phyloP scores from a whole-genome alignment of 805 yeast species.

The Ascoidea asiatica region DNA sequence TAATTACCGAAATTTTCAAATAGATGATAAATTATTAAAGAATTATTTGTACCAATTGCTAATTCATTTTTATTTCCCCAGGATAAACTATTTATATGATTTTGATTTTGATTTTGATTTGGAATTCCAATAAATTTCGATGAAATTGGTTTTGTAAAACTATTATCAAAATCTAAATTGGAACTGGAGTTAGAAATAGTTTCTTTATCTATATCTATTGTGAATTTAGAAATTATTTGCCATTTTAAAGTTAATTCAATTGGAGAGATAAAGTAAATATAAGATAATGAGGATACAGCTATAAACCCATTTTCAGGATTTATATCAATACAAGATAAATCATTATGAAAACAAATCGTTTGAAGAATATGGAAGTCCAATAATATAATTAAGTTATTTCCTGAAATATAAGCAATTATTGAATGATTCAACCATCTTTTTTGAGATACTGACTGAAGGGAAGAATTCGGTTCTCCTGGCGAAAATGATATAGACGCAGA shows the following conservation, averaged over 20 bases:
- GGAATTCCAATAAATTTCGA: too few species aligned
- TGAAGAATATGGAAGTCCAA: slow-evolving; percentile 37
- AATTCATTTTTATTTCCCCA: slow-evolving; percentile 50
- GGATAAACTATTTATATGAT: slow-evolving; percentile 27
- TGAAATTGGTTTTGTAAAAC: too few species aligned
- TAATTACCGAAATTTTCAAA: background rate
- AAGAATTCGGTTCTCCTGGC: slow-evolving; percentile 11
- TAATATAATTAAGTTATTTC: slow-evolving; percentile 63
- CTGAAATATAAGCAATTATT: slow-evolving; percentile 57
- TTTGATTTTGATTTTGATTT: too few species aligned
- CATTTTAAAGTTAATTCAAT: slow-evolving; percentile 32
- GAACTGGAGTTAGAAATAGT: too few species aligned
- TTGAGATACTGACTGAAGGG: slow-evolving; percentile 5
- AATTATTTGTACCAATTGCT: slow-evolving; percentile 39
- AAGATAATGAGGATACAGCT: slow-evolving; percentile 34
- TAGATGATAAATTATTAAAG: slow-evolving; percentile 19
- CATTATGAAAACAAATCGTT: slow-evolving; percentile 58
- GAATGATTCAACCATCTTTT: slow-evolving; percentile 8
- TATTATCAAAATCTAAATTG: too few species aligned
- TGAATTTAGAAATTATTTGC: slow-evolving; percentile 18
- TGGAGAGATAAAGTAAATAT: slow-evolving; percentile 41
- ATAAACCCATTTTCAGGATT: slow-evolving; percentile 46
- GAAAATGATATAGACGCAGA: too few species aligned
- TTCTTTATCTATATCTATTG: slow-evolving; percentile 15
- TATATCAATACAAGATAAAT: slow-evolving; percentile 54